Evolutionary conservation across 1,284 basidiomycete species (phyloP).

Genomic region (Sanghuangporus weigelae): DNA sequence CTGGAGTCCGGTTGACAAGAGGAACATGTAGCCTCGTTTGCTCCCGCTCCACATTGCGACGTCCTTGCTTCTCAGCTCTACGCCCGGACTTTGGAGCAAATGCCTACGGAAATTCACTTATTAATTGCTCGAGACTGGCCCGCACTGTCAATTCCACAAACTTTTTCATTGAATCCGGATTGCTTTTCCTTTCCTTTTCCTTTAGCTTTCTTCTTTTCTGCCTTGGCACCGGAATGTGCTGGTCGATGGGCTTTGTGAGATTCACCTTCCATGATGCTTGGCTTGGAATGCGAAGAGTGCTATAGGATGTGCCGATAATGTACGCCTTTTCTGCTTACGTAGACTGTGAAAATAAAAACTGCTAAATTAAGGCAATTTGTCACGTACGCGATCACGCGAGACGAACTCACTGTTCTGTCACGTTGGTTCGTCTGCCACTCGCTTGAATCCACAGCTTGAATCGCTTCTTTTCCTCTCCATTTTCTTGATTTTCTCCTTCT

Average conservation of each 20-base stretch:
- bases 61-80: slow-evolving; percentile 82
- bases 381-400: neutral
- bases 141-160: slow-evolving; percentile 28
- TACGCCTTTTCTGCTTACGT: neutral
- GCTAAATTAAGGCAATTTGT: neutral
- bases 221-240: slow-evolving; percentile 46
- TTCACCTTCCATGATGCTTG: slow-evolving; percentile 51
- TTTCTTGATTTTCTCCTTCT: neutral
- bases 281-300: neutral
- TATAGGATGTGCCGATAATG: neutral
- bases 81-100: slow-evolving; percentile 92
- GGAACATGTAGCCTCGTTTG: slow-evolving; percentile 96
- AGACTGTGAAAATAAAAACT: neutral
- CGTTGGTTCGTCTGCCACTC: slow-evolving; percentile 3
- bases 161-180: slow-evolving; percentile 88
- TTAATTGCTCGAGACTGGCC: neutral
- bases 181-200: slow-evolving; percentile 72
- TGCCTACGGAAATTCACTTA: slow-evolving; percentile 47
- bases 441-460: neutral
- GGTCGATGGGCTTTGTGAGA: slow-evolving; percentile 77
- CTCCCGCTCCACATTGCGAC: slow-evolving; percentile 89
- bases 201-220: slow-evolving; percentile 52
- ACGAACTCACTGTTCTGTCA: neutral
- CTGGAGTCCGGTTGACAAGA: slow-evolving; percentile 90
- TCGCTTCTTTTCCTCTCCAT: neutral